Percentiles rank a stretch among this genome's conserved stretches.
These are phyloP conservation scores for Kwoniella shivajii DNA, from an alignment of 1,284 basidiomycete genomes.

Conservation along the genomic window DNA sequence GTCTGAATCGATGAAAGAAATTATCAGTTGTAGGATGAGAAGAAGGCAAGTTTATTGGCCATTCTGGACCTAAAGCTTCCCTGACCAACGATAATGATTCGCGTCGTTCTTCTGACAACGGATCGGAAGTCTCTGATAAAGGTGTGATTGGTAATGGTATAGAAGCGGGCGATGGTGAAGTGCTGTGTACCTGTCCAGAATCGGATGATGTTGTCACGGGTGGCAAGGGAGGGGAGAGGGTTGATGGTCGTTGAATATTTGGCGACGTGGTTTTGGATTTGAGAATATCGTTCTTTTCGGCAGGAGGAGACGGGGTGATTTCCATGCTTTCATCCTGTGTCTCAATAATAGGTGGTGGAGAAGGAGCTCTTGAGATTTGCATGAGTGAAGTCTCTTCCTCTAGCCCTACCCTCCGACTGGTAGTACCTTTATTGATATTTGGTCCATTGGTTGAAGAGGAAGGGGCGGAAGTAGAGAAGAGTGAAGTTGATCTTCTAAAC, in stretches of 20 bases:
- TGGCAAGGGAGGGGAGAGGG: not conserved
- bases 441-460: not conserved
- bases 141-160: not conserved
- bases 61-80: slow-evolving; percentile 33
- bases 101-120: slow-evolving; percentile 34
- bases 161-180: slow-evolving; percentile 1
- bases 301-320: not conserved
- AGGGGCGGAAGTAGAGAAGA: not conserved
- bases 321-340: not conserved
- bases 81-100: slow-evolving; percentile 36
- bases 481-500: not conserved
- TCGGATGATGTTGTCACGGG: too few relatives aligned
- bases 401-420: not conserved
- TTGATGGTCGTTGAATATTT: not conserved
- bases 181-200: too few relatives aligned
- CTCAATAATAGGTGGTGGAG: not conserved
- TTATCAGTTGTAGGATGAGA: slow-evolving; percentile 18
- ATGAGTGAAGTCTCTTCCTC: not conserved
- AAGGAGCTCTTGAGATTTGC: not conserved
- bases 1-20: slow-evolving; percentile 22
- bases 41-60: slow-evolving; percentile 16
- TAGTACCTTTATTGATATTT: not conserved
- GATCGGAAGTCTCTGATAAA: slow-evolving; percentile 22
- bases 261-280: not conserved
- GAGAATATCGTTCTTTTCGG: too few relatives aligned